Evolutionary conservation across 192 early-diverging fungal genomes (phyloP).

Genomic region (Allomyces arbusculus): DNA sequence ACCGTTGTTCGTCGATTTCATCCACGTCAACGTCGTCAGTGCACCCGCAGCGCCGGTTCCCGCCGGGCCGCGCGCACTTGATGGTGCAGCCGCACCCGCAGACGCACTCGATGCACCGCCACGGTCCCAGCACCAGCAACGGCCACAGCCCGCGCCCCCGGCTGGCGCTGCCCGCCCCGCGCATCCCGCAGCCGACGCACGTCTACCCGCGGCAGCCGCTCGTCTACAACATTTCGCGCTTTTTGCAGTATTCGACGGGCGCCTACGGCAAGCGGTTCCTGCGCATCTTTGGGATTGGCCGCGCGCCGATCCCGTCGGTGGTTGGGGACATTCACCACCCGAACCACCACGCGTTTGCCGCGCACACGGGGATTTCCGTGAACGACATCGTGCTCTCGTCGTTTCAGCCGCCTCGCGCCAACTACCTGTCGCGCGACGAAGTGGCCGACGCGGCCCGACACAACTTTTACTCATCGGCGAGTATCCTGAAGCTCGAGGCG

Average conservation of each 20-base stretch:
- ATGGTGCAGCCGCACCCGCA: not conserved
- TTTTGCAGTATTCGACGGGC: constrained; percentile 44
- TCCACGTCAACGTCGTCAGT: not conserved
- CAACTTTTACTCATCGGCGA: not conserved
- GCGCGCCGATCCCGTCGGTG: constrained; percentile 13
- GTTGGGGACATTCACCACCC: constrained; percentile 23
- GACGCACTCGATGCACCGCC: not conserved
- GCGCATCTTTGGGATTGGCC: constrained; percentile 41
- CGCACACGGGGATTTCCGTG: constrained; percentile 51
- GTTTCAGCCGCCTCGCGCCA: constrained; percentile 6
- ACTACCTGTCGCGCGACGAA: constrained; percentile 5
- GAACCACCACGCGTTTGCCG: constrained; percentile 58
- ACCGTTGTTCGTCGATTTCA: not conserved
- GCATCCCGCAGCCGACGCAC: not conserved
- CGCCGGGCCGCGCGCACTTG: not conserved
- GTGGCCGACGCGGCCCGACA: constrained; percentile 1
- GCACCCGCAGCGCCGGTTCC: not conserved
- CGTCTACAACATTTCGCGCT: constrained; percentile 43
- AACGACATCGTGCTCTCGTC: constrained; percentile 56
- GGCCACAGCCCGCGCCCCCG: not conserved
- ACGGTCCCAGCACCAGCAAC: not conserved
- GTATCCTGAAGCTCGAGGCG: not conserved
- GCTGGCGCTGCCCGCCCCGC: not conserved
- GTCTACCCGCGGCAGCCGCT: constrained; percentile 30
- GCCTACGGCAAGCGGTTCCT: constrained; percentile 54